Evolutionary conservation across 371 early-diverging fungal genomes (phyloP), one percentile per base, ranked within the genome.

Genomic region (Mucor saturninus): DNA sequence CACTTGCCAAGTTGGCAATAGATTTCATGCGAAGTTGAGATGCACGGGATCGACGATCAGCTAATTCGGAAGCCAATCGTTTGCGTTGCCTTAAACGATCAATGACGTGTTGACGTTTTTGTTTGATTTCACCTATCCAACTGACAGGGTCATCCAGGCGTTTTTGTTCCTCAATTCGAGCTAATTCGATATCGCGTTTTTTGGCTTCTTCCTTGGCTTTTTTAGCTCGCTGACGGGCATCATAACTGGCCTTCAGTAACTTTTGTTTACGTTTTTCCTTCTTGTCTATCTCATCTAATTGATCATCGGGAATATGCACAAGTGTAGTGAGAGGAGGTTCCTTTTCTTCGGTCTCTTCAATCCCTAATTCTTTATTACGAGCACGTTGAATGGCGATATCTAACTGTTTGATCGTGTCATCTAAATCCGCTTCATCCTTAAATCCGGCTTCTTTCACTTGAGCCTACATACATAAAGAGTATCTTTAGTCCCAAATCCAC

Each of bases 191-290:
- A 74, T 88, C 83, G 45, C 71, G 70, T 14, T 72, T 74, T 31
- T 77, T 69, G 42, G 93, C 93, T 58, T 91, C 91, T 57, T 93
- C 92, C 68, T 92, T 93, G 29, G 91, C 94, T 28, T 75, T 76
- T 43, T 88, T 84, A n/a, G 86, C 86, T 10, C 92, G 79, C 71
- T 89, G 87, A 49, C 95, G 84, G 0, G 93, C 93, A 51, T 94
- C 96, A 56, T 88, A 86, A 15, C 88, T 86, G 6, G 91, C 94
- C 66, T 94, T 94, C 62, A 95, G 77, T 11, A 94, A 64, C 28
- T 85, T 79, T 68, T 95, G 95, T 59, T 91, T 93, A 67, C 88
- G 84, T 69, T 96, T 95, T 58, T 95, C 94, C 62, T 91, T 91
- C 48, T 74, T 85, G 37, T 91, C 90, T 35, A 85, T 87, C 26